Evolutionary conservation across 805 yeast species (phyloP).

Genomic region (Kodamaea lidongshanica): DNA sequence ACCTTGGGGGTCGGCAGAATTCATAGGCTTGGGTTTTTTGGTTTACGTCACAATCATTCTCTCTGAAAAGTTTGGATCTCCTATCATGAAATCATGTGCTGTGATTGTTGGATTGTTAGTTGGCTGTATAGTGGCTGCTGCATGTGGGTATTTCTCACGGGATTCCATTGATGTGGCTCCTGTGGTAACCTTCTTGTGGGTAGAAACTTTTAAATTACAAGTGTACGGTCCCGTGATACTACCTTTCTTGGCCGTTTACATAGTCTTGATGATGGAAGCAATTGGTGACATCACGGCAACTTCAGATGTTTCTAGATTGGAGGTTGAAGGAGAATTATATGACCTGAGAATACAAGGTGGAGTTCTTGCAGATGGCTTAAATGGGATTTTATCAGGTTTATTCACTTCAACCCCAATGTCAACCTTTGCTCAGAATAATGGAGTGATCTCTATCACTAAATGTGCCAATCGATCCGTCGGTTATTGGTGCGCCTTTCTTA

Average conservation of each 20-base stretch:
- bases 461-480: conserved; percentile 85
- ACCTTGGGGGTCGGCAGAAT: conserved; percentile 83
- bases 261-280: conserved; percentile 85
- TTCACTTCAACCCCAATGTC: conserved; percentile 86
- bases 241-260: conserved; percentile 78
- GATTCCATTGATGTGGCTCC: conserved; percentile 63
- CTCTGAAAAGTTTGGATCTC: conserved; percentile 85
- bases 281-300: conserved; percentile 95
- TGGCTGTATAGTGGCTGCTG: conserved; percentile 92
- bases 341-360: conserved; percentile 93
- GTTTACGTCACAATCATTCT: conserved; percentile 70
- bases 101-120: conserved; percentile 78
- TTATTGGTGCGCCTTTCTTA: conserved; percentile 72
- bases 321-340: conserved; percentile 73
- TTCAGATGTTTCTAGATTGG: conserved; percentile 80
- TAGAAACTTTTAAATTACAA: conserved; percentile 67
- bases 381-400: conserved; percentile 70
- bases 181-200: conserved; percentile 82
- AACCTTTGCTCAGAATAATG: conserved; percentile 92
- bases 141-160: conserved; percentile 70
- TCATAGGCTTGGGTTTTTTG: conserved; percentile 79
- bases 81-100: conserved; percentile 91
- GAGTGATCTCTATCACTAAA: conserved; percentile 87
- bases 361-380: conserved; percentile 79
- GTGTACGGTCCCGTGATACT: conserved; percentile 83